These are phyloP conservation scores for Phytophthora rubi DNA, from an alignment of 352 stramenopile genomes.

Conservation along the genomic window DNA sequence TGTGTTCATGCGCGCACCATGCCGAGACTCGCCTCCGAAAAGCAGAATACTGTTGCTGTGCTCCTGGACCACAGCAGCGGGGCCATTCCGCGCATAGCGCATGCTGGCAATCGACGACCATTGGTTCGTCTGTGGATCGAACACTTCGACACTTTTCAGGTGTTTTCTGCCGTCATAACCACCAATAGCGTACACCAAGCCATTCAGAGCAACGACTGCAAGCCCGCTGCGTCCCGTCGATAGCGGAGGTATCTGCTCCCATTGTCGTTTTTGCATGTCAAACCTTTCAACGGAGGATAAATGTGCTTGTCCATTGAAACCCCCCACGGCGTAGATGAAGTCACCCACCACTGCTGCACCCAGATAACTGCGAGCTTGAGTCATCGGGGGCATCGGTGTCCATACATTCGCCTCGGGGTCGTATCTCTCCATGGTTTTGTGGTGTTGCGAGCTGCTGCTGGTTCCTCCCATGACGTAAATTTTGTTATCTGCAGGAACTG, in stretches of 20 bases:
- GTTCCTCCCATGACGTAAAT: constrained; percentile 74
- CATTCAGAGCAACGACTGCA: constrained; percentile 54
- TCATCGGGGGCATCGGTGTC: constrained; percentile 61
- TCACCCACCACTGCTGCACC: constrained; percentile 51
- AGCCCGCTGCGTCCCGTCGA: constrained; percentile 64
- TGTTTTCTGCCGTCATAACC: constrained; percentile 74
- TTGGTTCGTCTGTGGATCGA: constrained; percentile 51
- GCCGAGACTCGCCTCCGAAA: constrained; percentile 71
- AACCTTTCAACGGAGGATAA: constrained; percentile 65
- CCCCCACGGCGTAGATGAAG: constrained; percentile 70
- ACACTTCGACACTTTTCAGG: constrained; percentile 72
- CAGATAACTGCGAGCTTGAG: constrained; percentile 66
- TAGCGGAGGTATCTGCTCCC: constrained; percentile 62
- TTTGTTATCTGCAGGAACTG: constrained; percentile 49
- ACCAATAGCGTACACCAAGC: constrained; percentile 65
- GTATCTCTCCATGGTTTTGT: constrained; percentile 61
- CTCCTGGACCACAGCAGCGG: constrained; percentile 52
- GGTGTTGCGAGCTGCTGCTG: constrained; percentile 60
- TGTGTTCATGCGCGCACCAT: constrained; percentile 70
- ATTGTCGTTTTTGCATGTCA: constrained; percentile 46
- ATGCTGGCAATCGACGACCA: constrained; percentile 59
- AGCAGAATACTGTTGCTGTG: constrained; percentile 64
- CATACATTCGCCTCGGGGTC: constrained; percentile 64
- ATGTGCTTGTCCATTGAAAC: constrained; percentile 76
- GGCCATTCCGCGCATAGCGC: constrained; percentile 68